These are phyloP conservation scores for Ceratobasidium theobromae DNA, from an alignment of 1,284 basidiomycete species.

Conservation along the genomic window DNA sequence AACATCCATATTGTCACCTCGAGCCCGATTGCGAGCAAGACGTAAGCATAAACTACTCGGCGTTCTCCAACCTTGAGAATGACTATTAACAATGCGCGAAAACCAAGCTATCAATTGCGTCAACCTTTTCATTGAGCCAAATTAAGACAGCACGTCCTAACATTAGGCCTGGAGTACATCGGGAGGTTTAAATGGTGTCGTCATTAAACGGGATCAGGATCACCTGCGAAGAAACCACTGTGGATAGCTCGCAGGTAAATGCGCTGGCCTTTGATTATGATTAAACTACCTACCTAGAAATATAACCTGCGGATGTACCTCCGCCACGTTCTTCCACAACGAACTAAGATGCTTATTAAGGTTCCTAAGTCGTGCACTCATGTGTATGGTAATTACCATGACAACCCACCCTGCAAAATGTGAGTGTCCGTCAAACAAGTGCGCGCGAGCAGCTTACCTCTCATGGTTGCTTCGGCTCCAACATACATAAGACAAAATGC, in stretches of 20 bases:
- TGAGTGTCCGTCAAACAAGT: background rate
- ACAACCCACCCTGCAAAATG: constrained; percentile 54
- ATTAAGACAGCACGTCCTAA: constrained; percentile 57
- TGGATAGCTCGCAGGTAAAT: too few relatives aligned
- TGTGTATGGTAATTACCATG: constrained; percentile 43
- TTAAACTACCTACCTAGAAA: constrained; percentile 42
- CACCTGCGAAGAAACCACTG: constrained; percentile 50
- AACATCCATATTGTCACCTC: constrained; percentile 48
- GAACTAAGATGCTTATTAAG: too few relatives aligned
- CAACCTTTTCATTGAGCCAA: constrained; percentile 61
- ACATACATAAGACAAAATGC: constrained; percentile 52
- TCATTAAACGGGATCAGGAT: background rate
- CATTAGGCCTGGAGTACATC: constrained; percentile 50
- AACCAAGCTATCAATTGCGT: too few relatives aligned
- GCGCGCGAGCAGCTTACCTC: constrained; percentile 33
- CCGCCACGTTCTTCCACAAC: constrained; percentile 43
- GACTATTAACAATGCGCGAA: too few relatives aligned
- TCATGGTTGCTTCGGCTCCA: constrained; percentile 52
- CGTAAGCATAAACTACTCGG: constrained; percentile 55
- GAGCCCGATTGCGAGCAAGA: constrained; percentile 51
- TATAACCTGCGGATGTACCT: constrained; percentile 53
- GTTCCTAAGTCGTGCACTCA: too few relatives aligned
- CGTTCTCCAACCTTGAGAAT: constrained; percentile 62
- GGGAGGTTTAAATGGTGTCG: background rate
- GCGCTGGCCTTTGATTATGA: too few relatives aligned